phyloP scores from a whole-genome alignment of 495 filamentous ascomycete species.

The Cetradonia linearis region DNA sequence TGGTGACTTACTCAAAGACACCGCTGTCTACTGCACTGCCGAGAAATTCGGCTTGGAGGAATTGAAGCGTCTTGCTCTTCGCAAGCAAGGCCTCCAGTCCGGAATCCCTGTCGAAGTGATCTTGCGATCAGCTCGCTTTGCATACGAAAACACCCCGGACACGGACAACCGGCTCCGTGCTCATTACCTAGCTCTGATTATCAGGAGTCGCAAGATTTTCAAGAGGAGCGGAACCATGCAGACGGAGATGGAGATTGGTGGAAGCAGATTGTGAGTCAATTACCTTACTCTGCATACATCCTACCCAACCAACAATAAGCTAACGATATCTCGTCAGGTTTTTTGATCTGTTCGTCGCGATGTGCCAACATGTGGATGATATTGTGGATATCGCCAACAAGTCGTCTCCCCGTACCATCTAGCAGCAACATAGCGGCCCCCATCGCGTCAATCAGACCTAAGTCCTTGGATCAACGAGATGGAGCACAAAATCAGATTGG shows the following conservation, averaged over 20 bases:
- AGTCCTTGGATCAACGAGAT: conserved; percentile 6
- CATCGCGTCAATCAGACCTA: conserved; percentile 3
- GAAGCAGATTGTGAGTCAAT: conserved; percentile 52
- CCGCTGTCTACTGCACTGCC: conserved; percentile 82
- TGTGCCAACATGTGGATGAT: conserved; percentile 95
- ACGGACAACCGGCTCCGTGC: conserved; percentile 81
- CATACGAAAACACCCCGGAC: conserved; percentile 88
- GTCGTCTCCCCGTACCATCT: conserved; percentile 36
- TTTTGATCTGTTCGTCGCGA: conserved; percentile 93
- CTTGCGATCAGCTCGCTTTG: conserved; percentile 80
- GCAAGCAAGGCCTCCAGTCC: conserved; percentile 83
- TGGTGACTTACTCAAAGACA: conserved; percentile 73
- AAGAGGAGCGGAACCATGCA: conserved; percentile 96
- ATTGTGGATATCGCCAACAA: conserved; percentile 51
- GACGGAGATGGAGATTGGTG: conserved; percentile 89
- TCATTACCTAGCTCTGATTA: conserved; percentile 89
- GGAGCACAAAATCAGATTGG: conserved; percentile 26
- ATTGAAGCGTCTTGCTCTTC: conserved; percentile 75
- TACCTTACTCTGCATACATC: not conserved
- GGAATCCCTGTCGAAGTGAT: conserved; percentile 81
- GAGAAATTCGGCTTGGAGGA: conserved; percentile 77
- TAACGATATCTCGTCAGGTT: conserved; percentile 36
- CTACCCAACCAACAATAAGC: not conserved
- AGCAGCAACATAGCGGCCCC: conserved; percentile 12
- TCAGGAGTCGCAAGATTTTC: conserved; percentile 85